These are phyloP conservation scores for Kwoniella bestiolae DNA, from an alignment of 768 basidiomycete species.

Conservation along the genomic window DNA sequence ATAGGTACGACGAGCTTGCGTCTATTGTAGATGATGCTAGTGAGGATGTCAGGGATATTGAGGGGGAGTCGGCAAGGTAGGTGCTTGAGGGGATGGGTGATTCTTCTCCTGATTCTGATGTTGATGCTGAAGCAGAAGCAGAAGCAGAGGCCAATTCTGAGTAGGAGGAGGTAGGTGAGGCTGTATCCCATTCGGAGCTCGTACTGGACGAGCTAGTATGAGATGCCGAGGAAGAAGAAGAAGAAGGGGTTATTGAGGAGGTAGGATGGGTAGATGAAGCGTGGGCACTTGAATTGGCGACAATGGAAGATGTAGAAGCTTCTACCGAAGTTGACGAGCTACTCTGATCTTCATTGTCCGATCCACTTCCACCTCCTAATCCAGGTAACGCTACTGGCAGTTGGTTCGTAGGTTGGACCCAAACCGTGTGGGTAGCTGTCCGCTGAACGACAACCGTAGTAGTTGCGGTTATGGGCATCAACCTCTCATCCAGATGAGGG, in stretches of 20 bases:
- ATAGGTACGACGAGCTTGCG: not conserved
- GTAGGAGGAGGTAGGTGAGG: not conserved
- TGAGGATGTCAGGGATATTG: conserved; percentile 11
- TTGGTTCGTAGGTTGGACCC: conserved; percentile 49
- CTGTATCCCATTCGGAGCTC: not conserved
- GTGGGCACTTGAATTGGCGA: not conserved
- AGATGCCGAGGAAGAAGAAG: too few relatives aligned
- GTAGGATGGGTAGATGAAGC: not conserved
- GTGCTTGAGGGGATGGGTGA: not conserved
- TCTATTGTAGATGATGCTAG: conserved; percentile 12
- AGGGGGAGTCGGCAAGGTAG: conserved; percentile 11
- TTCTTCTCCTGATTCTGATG: not conserved
- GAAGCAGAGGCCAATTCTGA: not conserved
- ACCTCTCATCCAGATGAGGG: conserved; percentile 42
- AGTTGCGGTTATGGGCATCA: conserved; percentile 54
- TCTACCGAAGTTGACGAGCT: not conserved
- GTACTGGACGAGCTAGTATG: conserved; percentile 2
- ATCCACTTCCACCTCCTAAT: not conserved
- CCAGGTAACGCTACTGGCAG: conserved; percentile 13
- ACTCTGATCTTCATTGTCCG: not conserved
- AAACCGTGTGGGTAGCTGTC: conserved; percentile 44
- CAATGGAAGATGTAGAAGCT: not conserved
- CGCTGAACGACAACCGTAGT: conserved; percentile 49
- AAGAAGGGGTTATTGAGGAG: not conserved
- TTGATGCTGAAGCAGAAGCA: not conserved